Evolutionary conservation across 192 early-diverging fungal species (phyloP).

Genomic region (Phycomyces nitens): DNA sequence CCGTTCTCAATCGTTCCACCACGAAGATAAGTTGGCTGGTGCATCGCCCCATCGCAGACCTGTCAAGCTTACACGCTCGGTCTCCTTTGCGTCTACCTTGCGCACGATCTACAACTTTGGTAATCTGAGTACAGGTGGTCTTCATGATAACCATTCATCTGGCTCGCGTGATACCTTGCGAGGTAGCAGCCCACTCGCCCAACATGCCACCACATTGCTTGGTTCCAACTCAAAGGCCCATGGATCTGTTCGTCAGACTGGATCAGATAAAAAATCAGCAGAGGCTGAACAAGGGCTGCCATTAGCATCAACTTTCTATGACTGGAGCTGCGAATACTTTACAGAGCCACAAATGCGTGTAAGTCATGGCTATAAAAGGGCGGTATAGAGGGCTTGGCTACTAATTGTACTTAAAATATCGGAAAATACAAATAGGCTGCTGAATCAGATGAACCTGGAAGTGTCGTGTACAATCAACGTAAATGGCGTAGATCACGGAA

Average conservation of each 20-base stretch:
- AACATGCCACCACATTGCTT: neutral
- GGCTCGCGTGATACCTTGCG: neutral
- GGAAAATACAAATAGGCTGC: slow-evolving; percentile 43
- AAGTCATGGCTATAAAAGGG: slow-evolving; percentile 8
- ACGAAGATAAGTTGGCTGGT: neutral
- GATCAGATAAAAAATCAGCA: neutral
- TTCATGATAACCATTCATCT: neutral
- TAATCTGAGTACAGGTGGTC: slow-evolving; percentile 5
- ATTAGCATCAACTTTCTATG: slow-evolving; percentile 66
- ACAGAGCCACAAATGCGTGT: slow-evolving; percentile 84
- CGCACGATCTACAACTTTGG: slow-evolving; percentile 36
- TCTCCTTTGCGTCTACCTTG: slow-evolving; percentile 34
- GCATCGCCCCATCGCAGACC: slow-evolving; percentile 10
- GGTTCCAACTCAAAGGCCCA: neutral
- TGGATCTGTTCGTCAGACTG: neutral
- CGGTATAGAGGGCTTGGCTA: neutral
- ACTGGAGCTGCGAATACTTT: slow-evolving; percentile 88
- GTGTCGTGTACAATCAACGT: slow-evolving; percentile 67
- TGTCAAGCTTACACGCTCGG: slow-evolving; percentile 35
- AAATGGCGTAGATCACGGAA: slow-evolving; percentile 72
- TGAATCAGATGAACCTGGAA: slow-evolving; percentile 79
- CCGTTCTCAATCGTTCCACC: slow-evolving; percentile 25
- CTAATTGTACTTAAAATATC: slow-evolving; percentile 11
- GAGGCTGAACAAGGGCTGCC: slow-evolving; percentile 45
- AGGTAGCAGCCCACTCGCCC: neutral